Evolutionary conservation across 768 basidiomycete genomes (phyloP).

Genomic region (Kwoniella bestiolae): DNA sequence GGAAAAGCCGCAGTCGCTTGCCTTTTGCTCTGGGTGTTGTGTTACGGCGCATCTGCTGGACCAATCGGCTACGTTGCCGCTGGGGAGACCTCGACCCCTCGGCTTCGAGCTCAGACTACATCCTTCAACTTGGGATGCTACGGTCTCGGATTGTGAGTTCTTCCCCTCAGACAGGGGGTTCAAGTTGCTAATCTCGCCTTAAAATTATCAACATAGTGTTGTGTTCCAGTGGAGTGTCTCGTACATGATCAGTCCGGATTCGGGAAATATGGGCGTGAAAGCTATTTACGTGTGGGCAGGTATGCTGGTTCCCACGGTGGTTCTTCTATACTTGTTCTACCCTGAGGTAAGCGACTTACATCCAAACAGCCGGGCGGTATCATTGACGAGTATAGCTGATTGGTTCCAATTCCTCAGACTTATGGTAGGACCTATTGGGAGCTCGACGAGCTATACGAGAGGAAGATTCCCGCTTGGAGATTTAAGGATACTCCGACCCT

Average conservation of each 20-base stretch:
- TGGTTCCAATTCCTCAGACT: conserved; percentile 18
- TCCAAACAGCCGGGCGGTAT: neutral
- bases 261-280: conserved; percentile 34
- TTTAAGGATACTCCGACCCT: conserved; percentile 28
- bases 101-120: conserved; percentile 35
- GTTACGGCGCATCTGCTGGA: conserved; percentile 30
- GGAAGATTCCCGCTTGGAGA: conserved; percentile 30
- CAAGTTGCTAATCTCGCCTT: too few relatives aligned
- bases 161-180: too few relatives aligned
- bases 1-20: conserved; percentile 25
- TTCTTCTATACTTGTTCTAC: conserved; percentile 34
- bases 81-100: conserved; percentile 33
- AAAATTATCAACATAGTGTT: too few relatives aligned
- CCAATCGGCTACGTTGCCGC: conserved; percentile 34
- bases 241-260: conserved; percentile 38
- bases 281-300: conserved; percentile 36
- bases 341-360: conserved; percentile 25
- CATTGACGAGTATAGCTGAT: neutral
- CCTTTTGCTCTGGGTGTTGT: conserved; percentile 34
- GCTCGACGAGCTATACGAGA: conserved; percentile 41
- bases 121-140: conserved; percentile 31
- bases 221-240: conserved; percentile 34
- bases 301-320: conserved; percentile 24
- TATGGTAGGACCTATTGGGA: conserved; percentile 33
- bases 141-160: conserved; percentile 30